Conservation (phyloP, 1,139 yeast species). For the Kluyveromyces marxianus region DNA sequence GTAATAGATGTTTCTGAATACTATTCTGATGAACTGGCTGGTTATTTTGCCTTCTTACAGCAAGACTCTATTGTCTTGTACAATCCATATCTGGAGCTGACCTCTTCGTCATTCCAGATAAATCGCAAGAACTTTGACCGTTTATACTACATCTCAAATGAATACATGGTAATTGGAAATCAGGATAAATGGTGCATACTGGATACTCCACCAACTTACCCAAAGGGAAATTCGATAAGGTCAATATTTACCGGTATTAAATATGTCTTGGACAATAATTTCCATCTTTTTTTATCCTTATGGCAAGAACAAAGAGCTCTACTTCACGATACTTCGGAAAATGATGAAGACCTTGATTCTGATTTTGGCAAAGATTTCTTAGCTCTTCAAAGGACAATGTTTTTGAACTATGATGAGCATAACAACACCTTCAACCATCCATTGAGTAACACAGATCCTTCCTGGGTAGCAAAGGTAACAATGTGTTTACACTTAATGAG, state of each 20-base stretch:
- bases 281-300: slow-evolving; percentile 50
- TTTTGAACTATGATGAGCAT: slow-evolving; percentile 3
- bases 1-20: slow-evolving; percentile 16
- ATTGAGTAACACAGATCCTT: slow-evolving; percentile 16
- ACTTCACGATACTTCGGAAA: slow-evolving; percentile 10
- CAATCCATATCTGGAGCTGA: slow-evolving; percentile 59
- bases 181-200: slow-evolving; percentile 7
- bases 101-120: slow-evolving; percentile 37
- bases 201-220: slow-evolving; percentile 29
- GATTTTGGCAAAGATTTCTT: slow-evolving; percentile 6
- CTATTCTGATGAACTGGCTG: slow-evolving; percentile 17
- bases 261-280: slow-evolving; percentile 50
- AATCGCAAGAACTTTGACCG: slow-evolving; percentile 20
- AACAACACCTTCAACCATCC: slow-evolving; percentile 20
- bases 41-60: slow-evolving; percentile 19
- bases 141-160: slow-evolving; percentile 17
- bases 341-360: slow-evolving; percentile 4
- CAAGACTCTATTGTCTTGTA: slow-evolving; percentile 40
- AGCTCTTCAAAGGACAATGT: slow-evolving; percentile 2
- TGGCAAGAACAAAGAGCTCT: slow-evolving; percentile 45
- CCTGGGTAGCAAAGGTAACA: slow-evolving; percentile 54
- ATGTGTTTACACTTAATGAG: slow-evolving; percentile 66
- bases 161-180: slow-evolving; percentile 16
- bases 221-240: slow-evolving; percentile 38
- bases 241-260: slow-evolving; percentile 44